Conservation (phyloP, 2,329 filamentous ascomycete species). For the Sarocladiaceae sp. region DNA sequence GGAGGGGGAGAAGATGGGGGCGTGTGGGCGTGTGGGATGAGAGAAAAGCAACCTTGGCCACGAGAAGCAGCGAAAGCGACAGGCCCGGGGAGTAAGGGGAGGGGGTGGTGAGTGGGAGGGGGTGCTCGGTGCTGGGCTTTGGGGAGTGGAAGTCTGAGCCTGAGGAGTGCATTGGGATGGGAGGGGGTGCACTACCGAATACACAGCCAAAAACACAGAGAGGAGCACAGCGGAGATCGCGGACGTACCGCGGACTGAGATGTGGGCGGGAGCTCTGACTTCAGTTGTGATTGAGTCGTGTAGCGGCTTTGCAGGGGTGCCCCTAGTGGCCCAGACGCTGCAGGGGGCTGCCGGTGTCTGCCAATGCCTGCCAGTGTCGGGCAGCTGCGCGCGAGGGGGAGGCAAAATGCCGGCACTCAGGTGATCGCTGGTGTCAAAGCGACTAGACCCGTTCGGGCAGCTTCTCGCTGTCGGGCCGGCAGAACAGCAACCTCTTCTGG, state of each 20-base stretch:
- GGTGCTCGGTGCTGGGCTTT: background rate
- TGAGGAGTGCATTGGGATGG: background rate
- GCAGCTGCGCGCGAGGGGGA: background rate
- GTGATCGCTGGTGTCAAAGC: background rate
- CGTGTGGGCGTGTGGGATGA: background rate
- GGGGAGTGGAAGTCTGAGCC: no score
- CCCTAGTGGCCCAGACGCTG: no score
- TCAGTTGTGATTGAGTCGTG: slow-evolving; percentile 9
- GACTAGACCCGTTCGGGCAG: slow-evolving; percentile 1
- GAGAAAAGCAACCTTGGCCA: background rate
- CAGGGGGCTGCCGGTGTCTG: background rate
- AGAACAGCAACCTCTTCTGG: background rate
- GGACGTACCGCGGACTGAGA: slow-evolving; percentile 6
- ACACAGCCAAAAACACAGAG: background rate
- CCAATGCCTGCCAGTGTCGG: background rate
- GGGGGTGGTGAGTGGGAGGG: slow-evolving; percentile 3
- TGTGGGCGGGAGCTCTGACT: background rate
- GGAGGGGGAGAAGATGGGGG: background rate
- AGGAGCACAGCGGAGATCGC: background rate
- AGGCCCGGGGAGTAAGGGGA: background rate
- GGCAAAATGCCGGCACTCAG: slow-evolving; percentile 10
- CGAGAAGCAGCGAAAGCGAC: no score
- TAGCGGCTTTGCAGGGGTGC: no score
- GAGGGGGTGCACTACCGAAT: background rate
- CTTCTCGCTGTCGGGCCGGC: background rate